phyloP scores from a whole-genome alignment of 2,329 filamentous ascomycete genomes.

The Cordyceps cicadae region DNA sequence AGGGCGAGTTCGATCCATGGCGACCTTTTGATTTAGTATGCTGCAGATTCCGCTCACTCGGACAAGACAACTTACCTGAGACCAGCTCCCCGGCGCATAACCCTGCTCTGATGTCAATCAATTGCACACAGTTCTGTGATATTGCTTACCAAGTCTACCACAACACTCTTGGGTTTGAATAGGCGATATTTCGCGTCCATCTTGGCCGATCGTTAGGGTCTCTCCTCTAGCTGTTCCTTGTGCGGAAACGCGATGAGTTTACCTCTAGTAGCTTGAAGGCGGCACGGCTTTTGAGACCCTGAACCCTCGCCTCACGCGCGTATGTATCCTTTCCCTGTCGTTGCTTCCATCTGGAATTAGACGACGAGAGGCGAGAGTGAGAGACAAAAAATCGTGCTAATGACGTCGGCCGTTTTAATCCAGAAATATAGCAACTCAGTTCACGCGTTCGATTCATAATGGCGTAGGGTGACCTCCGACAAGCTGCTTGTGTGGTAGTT shows the following conservation, averaged over 20 bases:
- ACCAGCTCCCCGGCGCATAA: conserved; percentile 69
- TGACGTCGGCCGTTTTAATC: background rate
- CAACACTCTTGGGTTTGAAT: conserved; percentile 72
- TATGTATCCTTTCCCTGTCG: conserved; percentile 69
- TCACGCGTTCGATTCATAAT: background rate
- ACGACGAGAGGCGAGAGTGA: conserved; percentile 6
- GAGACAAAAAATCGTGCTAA: background rate
- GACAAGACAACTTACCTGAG: conserved; percentile 41
- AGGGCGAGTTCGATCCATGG: conserved; percentile 67
- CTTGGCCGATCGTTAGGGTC: conserved; percentile 31
- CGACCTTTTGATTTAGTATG: conserved; percentile 50
- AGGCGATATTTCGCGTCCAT: conserved; percentile 75
- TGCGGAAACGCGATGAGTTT: conserved; percentile 9
- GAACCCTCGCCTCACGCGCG: conserved; percentile 65
- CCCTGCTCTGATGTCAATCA: conserved; percentile 39
- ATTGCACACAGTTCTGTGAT: background rate
- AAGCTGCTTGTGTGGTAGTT: background rate
- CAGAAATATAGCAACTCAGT: background rate
- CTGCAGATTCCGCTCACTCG: background rate
- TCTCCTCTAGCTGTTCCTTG: background rate
- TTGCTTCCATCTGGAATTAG: conserved; percentile 60
- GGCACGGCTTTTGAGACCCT: conserved; percentile 78
- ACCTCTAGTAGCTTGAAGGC: conserved; percentile 91
- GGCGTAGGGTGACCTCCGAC: background rate
- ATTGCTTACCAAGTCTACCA: conserved; percentile 70